Conservation (phyloP, 495 filamentous ascomycete genomes). For the Trichoderma orchidacearum region DNA sequence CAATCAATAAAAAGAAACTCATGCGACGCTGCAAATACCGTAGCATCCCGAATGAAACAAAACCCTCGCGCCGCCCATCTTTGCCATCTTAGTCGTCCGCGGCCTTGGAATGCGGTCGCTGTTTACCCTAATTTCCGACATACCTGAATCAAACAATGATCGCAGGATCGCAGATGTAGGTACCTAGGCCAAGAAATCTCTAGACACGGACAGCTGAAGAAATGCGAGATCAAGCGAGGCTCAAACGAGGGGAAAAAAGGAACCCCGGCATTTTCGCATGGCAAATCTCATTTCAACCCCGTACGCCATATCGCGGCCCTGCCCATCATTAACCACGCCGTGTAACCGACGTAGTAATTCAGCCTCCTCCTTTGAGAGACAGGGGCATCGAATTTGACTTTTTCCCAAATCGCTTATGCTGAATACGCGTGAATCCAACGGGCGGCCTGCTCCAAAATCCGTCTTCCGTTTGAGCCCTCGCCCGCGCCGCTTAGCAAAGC, state of each 20-base stretch:
- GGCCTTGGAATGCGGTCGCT: background rate
- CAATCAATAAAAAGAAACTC: too few species aligned
- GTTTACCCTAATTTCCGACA: background rate
- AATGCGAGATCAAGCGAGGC: background rate
- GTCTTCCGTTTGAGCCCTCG: background rate
- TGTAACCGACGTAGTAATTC: too few species aligned
- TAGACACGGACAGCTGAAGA: background rate
- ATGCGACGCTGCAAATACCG: too few species aligned
- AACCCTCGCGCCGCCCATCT: too few species aligned
- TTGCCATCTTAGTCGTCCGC: too few species aligned
- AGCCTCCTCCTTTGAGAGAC: too few species aligned
- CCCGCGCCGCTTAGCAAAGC: background rate
- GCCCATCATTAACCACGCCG: background rate
- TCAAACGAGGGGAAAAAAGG: too few species aligned
- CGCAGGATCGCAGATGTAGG: background rate
- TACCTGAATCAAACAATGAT: background rate
- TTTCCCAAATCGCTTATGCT: too few species aligned
- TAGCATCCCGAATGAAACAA: too few species aligned
- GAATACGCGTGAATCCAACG: background rate
- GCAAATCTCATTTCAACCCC: background rate
- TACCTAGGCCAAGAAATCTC: background rate
- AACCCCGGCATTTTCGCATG: background rate
- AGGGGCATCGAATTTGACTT: too few species aligned
- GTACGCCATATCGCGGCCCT: background rate
- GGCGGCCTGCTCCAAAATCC: background rate